These are phyloP conservation scores for Saccharum officinarum DNA, from an alignment of 176 grass and related monocot species.

Conservation along the genomic window DNA sequence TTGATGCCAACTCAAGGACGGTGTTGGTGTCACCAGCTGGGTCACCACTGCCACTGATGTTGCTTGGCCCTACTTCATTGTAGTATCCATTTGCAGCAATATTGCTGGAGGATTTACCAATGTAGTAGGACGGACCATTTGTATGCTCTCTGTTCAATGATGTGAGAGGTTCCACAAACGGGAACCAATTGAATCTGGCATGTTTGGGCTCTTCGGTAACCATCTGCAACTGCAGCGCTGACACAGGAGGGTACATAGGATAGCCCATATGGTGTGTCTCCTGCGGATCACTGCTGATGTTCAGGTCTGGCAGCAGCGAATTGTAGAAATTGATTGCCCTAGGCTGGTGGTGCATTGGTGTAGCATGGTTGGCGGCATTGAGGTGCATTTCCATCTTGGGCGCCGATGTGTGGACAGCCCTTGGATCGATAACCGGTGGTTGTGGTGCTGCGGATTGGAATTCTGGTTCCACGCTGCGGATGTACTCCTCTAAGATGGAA, in stretches of 20 bases:
- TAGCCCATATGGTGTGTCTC: not conserved
- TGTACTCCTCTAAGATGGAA: slow-evolving; percentile 62
- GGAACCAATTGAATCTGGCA: not conserved
- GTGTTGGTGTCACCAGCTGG: not conserved
- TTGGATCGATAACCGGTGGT: not conserved
- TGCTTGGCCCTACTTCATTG: too few relatives aligned
- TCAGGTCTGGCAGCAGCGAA: slow-evolving; percentile 7
- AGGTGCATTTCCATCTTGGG: not conserved
- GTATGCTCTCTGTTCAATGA: too few relatives aligned
- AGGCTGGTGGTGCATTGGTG: not conserved
- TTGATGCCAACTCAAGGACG: slow-evolving; percentile 22
- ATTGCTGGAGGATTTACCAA: too few relatives aligned
- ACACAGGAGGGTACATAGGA: not conserved
- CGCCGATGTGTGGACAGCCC: not conserved
- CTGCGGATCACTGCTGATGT: not conserved
- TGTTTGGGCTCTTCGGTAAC: not conserved
- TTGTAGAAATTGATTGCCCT: not conserved
- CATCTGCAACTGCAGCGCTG: not conserved
- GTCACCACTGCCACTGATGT: too few relatives aligned
- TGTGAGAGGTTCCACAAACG: not conserved
- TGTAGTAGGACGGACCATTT: not conserved
- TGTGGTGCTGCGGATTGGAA: not conserved
- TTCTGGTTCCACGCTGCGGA: not conserved
- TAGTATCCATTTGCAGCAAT: too few relatives aligned
- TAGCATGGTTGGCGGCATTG: not conserved